Evolutionary conservation across 192 early-diverging fungal genomes (phyloP).

Genomic region (Mortierella hygrophila): DNA sequence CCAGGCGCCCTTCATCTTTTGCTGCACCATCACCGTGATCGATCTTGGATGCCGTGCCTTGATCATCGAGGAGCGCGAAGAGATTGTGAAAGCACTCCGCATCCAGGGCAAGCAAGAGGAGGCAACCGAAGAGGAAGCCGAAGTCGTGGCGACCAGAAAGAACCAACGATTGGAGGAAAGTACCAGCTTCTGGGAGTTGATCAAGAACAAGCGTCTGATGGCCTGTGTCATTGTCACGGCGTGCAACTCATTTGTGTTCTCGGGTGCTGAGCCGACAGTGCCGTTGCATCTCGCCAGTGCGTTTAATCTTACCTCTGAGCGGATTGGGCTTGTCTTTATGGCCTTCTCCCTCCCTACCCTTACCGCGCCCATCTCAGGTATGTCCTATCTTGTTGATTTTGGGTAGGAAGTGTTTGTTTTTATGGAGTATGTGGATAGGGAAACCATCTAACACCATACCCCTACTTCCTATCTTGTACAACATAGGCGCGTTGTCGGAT

Average conservation of each 20-base stretch:
- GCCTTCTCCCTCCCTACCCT: slow-evolving; percentile 79
- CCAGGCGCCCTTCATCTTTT: slow-evolving; percentile 76
- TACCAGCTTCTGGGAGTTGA: slow-evolving; percentile 35
- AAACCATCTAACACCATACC: neutral
- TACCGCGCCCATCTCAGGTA: slow-evolving; percentile 70
- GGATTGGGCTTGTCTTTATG: slow-evolving; percentile 75
- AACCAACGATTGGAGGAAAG: slow-evolving; percentile 21
- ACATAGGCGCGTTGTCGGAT: slow-evolving; percentile 37
- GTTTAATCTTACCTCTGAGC: slow-evolving; percentile 58
- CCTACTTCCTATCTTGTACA: neutral
- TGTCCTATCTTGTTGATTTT: neutral
- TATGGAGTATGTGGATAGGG: slow-evolving; percentile 24
- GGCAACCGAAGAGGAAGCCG: slow-evolving; percentile 32
- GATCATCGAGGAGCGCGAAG: slow-evolving; percentile 72
- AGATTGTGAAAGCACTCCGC: slow-evolving; percentile 45
- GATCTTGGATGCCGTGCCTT: slow-evolving; percentile 70
- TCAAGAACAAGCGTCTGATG: slow-evolving; percentile 41
- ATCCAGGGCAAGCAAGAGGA: slow-evolving; percentile 33
- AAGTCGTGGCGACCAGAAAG: slow-evolving; percentile 22
- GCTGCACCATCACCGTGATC: slow-evolving; percentile 65
- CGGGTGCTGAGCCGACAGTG: slow-evolving; percentile 68
- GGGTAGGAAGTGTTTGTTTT: neutral
- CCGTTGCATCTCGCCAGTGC: slow-evolving; percentile 61
- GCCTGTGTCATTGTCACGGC: slow-evolving; percentile 46
- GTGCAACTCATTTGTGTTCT: slow-evolving; percentile 37